Evolutionary conservation across 441 rosid genomes (phyloP), one percentile per base, ranked within the genome.

Genomic region (Lepidium campestre): DNA sequence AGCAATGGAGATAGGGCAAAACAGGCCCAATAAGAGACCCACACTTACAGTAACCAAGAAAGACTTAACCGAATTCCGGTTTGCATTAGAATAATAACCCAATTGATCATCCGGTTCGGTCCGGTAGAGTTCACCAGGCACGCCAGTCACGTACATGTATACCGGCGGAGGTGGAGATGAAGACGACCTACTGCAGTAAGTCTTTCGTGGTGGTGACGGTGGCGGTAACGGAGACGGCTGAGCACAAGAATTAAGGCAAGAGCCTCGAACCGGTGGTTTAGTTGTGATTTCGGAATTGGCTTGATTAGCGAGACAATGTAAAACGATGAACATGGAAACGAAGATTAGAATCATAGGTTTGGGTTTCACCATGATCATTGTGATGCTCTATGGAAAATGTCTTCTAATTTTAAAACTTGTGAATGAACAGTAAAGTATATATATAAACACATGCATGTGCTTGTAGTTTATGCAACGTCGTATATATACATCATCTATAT

Each of bases 51-150:
- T 67, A 61, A 69, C 39, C 65, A 75, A 15, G 12, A 75, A 42
- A 65, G 22, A 34, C 32, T 58, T 20, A 13, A 19, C 72, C 61
- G 5, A 35, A 62, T 48, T 62, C 20, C 52, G 74, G 50, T 47
- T 67, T 44, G 67, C 82, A 27, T 61, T 73, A 29, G 78, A 78
- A 62, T 75, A 79, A 50, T 73, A 82, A 6, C 62, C 64, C 85
- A 76, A 70, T 2, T 47, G 64, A 18, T 61, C 64, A 18, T 75
- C 50, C 13, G 85, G 67, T 36, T 79, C 70, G 3, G 82, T 71
- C 6, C 52, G 67, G 57, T 80, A 84, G 55, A 83, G 37, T 62
- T 75, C 78, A 10, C 83, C 90, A 5, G 91, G 87, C 25, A 62
- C 68, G 27, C 80, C 73, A 0, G 84, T 79, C 59, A 83, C 79